phyloP scores from a whole-genome alignment of 2,329 filamentous ascomycete species.

The Calonectria montana region DNA sequence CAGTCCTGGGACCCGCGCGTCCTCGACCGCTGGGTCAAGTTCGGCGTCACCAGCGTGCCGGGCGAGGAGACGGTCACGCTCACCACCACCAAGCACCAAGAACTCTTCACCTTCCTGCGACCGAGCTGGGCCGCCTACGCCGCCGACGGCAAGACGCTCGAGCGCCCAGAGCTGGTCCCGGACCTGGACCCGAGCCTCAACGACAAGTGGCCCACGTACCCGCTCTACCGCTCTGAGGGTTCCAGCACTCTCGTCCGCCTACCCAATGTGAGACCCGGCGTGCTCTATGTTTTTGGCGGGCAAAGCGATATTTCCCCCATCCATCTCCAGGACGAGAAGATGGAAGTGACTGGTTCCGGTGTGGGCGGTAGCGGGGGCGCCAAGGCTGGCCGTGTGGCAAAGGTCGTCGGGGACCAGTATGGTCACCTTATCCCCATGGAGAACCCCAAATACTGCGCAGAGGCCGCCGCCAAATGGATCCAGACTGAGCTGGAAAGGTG shows the following conservation, averaged over 20 bases:
- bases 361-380: conserved; percentile 75
- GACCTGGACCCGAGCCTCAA: conserved; percentile 59
- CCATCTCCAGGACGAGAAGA: conserved; percentile 65
- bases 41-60: conserved; percentile 78
- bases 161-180: conserved; percentile 55
- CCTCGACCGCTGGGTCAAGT: conserved; percentile 69
- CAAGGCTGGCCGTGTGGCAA: conserved; percentile 72
- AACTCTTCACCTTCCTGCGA: conserved; percentile 80
- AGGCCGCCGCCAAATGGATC: conserved; percentile 68
- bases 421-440: conserved; percentile 92
- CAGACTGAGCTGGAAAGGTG: conserved; percentile 67
- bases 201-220: conserved; percentile 52
- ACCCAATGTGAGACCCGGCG: conserved; percentile 70
- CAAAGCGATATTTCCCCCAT: conserved; percentile 66
- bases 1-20: conserved; percentile 84
- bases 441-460: conserved; percentile 74
- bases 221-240: conserved; percentile 77
- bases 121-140: conserved; percentile 64
- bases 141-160: conserved; percentile 48
- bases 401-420: conserved; percentile 70
- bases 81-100: conserved; percentile 84
- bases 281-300: conserved; percentile 77
- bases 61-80: conserved; percentile 70
- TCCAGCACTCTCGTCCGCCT: conserved; percentile 67
- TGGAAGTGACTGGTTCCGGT: conserved; percentile 72